phyloP scores from a whole-genome alignment of 352 stramenopile genomes.

The Globisporangium canariense region DNA sequence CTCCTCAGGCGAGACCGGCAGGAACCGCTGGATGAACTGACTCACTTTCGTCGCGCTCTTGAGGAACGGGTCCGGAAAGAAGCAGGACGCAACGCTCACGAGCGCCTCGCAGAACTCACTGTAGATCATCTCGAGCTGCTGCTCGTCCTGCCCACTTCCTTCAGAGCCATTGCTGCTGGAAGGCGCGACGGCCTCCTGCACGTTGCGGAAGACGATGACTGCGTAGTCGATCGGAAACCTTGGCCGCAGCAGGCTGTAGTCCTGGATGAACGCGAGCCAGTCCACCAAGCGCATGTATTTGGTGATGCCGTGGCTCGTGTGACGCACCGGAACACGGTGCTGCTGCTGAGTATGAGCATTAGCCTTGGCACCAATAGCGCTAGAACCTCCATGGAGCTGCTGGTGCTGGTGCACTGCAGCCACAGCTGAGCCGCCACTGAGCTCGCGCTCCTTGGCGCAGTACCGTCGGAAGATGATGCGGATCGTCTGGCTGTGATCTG shows the following conservation, averaged over 20 bases:
- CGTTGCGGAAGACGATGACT: constrained; percentile 56
- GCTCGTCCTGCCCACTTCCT: neutral
- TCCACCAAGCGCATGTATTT: constrained; percentile 69
- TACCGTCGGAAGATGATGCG: constrained; percentile 74
- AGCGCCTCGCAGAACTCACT: constrained; percentile 71
- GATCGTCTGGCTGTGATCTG: constrained; percentile 51
- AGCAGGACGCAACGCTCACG: constrained; percentile 46
- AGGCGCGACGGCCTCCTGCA: constrained; percentile 38
- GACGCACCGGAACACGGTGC: neutral
- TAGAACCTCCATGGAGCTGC: constrained; percentile 4
- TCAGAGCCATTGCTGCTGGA: constrained; percentile 26
- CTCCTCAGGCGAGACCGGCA: constrained; percentile 63
- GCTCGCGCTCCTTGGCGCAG: constrained; percentile 59
- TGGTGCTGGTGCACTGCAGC: constrained; percentile 1
- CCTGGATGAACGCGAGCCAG: constrained; percentile 66
- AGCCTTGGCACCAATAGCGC: neutral
- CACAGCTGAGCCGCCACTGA: neutral
- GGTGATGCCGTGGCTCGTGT: constrained; percentile 33
- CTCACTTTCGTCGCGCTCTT: constrained; percentile 46
- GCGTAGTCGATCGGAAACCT: constrained; percentile 60
- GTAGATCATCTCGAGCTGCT: constrained; percentile 66
- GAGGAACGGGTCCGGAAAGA: constrained; percentile 66
- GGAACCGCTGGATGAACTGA: constrained; percentile 70
- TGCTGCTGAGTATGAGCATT: neutral
- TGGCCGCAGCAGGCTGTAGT: constrained; percentile 62